Base-by-base conservation (phyloP, 225 moss, liverwort and hornwort species). In the Pleurozium schreberi region DNA sequence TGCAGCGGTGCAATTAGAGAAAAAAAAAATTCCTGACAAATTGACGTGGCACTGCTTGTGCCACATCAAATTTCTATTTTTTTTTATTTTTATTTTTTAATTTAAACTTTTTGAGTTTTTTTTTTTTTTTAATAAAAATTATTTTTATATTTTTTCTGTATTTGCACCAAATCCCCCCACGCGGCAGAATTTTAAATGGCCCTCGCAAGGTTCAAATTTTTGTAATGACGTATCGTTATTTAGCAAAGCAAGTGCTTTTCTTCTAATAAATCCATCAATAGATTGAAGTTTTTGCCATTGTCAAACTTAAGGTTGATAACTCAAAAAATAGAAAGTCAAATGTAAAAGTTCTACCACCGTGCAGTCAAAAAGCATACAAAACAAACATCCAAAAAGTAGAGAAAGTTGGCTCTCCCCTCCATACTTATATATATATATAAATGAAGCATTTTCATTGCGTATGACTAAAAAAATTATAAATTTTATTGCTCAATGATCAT, bases 191-290 rank as follows among this genome's bases (percentile, higher is more conserved):
- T n/a, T n/a, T n/a, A n/a, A n/a, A n/a, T n/a, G n/a, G n/a, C n/a
- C n/a, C n/a, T n/a, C n/a, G n/a, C n/a, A n/a, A n/a, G n/a, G n/a
- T n/a, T n/a, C n/a, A n/a, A n/a, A n/a, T n/a, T n/a, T n/a, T n/a
- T n/a, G n/a, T n/a, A n/a, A n/a, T n/a, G n/a, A n/a, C n/a, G n/a
- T 75, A 47, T 5, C 7, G 33, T 49, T 75, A 8, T 75, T 33
- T 10, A 73, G 30, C 1, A 73, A 73, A 45, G 6, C 1, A 17
- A 0, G 2, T 6, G 3, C 10, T 45, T 73, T 1, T 1, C 4
- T 45, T 28, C 17, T 6, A 45, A 43, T 71, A 71, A 26, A 43
- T 70, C 6, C 6, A 70, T n/a, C n/a, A n/a, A n/a, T 0, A 70
- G 14, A 5, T 28, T 25, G 5, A 70, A 68, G 8, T 9, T 15